These are phyloP conservation scores for Alisma plantagoaquatica DNA, from an alignment of 106 monocot species.

Conservation along the genomic window DNA sequence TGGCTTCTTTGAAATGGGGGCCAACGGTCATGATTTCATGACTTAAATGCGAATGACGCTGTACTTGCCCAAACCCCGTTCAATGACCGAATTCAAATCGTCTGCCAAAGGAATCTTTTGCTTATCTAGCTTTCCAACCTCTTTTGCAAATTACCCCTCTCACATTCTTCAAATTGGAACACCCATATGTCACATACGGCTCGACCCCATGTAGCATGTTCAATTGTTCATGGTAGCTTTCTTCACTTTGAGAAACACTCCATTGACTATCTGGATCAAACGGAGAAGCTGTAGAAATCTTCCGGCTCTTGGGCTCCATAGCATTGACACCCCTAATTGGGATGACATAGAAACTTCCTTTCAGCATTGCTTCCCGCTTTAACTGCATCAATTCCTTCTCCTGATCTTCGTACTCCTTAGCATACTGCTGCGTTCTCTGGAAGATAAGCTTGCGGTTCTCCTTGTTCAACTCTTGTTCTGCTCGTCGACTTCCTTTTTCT, in stretches of 20 bases:
- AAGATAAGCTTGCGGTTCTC: slow-evolving; percentile 52
- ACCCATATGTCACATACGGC: slow-evolving; percentile 83
- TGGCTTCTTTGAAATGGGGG: slow-evolving; percentile 46
- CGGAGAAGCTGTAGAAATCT: slow-evolving; percentile 41
- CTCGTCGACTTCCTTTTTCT: slow-evolving; percentile 28
- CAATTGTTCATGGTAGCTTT: too few species aligned
- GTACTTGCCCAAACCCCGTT: slow-evolving; percentile 35
- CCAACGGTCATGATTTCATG: slow-evolving; percentile 51
- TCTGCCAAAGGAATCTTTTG: slow-evolving; percentile 31
- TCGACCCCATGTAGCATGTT: slow-evolving; percentile 60
- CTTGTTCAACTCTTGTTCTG: slow-evolving; percentile 36
- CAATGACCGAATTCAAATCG: too few species aligned
- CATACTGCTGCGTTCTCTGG: slow-evolving; percentile 32
- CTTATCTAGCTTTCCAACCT: slow-evolving; percentile 37
- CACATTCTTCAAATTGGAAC: slow-evolving; percentile 36
- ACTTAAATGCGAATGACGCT: slow-evolving; percentile 33
- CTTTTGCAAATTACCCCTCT: slow-evolving; percentile 36
- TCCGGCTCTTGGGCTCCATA: slow-evolving; percentile 54
- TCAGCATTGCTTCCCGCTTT: slow-evolving; percentile 57
- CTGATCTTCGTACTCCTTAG: slow-evolving; percentile 46
- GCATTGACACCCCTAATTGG: slow-evolving; percentile 42
- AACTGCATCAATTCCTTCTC: slow-evolving; percentile 51
- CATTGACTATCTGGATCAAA: slow-evolving; percentile 43
- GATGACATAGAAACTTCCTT: slow-evolving; percentile 60
- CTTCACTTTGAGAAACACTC: slow-evolving; percentile 77